Percentiles rank a stretch among this genome's conserved stretches.
These are phyloP conservation scores for Murraya paniculata DNA, from an alignment of 345 rosid species.

Conservation along the genomic window DNA sequence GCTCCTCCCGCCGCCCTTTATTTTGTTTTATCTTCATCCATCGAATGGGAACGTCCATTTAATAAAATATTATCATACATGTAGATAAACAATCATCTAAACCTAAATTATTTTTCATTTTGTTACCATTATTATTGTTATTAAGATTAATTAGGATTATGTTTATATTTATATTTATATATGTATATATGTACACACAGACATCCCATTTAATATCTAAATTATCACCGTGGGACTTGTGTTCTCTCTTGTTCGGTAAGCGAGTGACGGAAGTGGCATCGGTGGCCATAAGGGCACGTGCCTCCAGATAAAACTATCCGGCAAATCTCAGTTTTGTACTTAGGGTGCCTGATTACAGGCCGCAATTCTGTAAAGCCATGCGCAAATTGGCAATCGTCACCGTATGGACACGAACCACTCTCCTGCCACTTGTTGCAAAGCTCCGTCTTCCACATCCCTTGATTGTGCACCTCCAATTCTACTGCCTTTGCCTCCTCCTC, in stretches of 20 bases:
- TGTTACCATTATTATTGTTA: neutral
- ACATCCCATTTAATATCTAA: neutral
- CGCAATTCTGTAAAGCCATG: constrained; percentile 86
- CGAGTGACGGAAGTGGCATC: constrained; percentile 95
- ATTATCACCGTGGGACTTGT: constrained; percentile 30
- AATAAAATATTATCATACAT: neutral
- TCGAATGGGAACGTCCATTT: neutral
- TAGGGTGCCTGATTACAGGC: constrained; percentile 86
- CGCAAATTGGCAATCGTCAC: constrained; percentile 78
- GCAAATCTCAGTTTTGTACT: constrained; percentile 85
- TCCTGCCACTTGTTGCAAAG: constrained; percentile 98
- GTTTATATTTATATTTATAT: neutral
- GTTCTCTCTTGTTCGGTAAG: constrained; percentile 70
- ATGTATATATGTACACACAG: neutral
- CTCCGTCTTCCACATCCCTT: constrained; percentile 90
- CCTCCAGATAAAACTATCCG: constrained; percentile 69
- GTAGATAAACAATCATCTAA: neutral
- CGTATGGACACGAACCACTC: constrained; percentile 82
- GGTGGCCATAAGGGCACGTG: constrained; percentile 81
- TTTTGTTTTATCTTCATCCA: neutral
- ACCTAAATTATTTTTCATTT: neutral
- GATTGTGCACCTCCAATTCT: constrained; percentile 68
- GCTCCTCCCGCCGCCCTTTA: neutral
- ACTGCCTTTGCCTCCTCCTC: constrained; percentile 43
- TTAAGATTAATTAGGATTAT: neutral